Conservation (phyloP, 306 rosid species). For the Quercus agrifolia region DNA sequence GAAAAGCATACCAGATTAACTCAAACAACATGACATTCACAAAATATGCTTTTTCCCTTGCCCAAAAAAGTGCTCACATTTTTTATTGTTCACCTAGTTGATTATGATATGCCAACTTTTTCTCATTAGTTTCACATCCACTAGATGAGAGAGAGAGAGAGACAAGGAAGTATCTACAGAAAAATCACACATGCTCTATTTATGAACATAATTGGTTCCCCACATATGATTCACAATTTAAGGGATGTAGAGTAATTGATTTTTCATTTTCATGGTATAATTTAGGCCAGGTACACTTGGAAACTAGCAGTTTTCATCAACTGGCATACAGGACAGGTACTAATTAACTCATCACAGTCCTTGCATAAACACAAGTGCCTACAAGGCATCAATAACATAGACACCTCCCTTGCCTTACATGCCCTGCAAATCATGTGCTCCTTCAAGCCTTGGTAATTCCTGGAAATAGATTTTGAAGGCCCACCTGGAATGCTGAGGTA, state of each 20-base stretch:
- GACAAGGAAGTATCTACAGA: not conserved
- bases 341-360: slow-evolving; percentile 67
- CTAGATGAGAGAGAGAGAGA: not conserved
- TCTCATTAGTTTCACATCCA: too few relatives aligned
- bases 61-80: too few relatives aligned
- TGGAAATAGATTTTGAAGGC: slow-evolving; percentile 24
- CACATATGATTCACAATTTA: slow-evolving; percentile 21
- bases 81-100: too few relatives aligned
- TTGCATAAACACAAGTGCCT: slow-evolving; percentile 86
- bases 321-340: slow-evolving; percentile 80
- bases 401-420: slow-evolving; percentile 79
- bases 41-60: too few relatives aligned
- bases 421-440: slow-evolving; percentile 56
- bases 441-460: slow-evolving; percentile 32
- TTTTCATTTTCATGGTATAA: slow-evolving; percentile 17
- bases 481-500: slow-evolving; percentile 36
- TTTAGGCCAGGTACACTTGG: slow-evolving; percentile 66
- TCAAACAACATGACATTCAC: too few relatives aligned
- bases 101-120: too few relatives aligned
- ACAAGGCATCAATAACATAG: slow-evolving; percentile 85
- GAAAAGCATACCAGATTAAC: too few relatives aligned
- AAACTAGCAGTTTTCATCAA: slow-evolving; percentile 67
- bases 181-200: not conserved
- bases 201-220: not conserved
- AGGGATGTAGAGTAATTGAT: slow-evolving; percentile 9